A percentile compares a stretch with the other conserved stretches of the same genome.
These are phyloP conservation scores for Calocera viscosa DNA, from an alignment of 768 basidiomycete species.

Conservation along the genomic window DNA sequence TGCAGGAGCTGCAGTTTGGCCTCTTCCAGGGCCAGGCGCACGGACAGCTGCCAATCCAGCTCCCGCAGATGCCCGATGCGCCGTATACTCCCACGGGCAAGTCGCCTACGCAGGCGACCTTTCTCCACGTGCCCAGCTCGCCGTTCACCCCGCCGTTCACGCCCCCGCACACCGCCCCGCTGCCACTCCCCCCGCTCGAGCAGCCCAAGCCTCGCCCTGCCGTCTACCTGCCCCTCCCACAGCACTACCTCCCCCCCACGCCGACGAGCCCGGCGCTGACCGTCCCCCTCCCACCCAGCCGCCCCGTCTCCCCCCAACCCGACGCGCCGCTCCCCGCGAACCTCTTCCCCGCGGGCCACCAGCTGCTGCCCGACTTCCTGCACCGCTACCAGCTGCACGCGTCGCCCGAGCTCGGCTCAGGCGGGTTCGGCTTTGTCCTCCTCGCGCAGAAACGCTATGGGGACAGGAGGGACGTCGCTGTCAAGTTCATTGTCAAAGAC, in stretches of 20 bases:
- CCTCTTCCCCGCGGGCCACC: constrained; percentile 50
- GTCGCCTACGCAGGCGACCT: constrained; percentile 1
- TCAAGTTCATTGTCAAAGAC: constrained; percentile 87
- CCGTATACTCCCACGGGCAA: background rate
- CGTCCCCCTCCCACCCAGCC: background rate
- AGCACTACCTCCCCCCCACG: background rate
- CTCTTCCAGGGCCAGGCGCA: background rate
- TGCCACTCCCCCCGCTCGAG: background rate
- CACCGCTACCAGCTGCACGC: constrained; percentile 50
- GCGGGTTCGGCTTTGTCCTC: constrained; percentile 94
- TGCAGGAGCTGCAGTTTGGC: constrained; percentile 3
- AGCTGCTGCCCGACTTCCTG: constrained; percentile 48
- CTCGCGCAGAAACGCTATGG: constrained; percentile 50
- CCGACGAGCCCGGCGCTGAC: background rate
- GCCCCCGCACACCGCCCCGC: background rate
- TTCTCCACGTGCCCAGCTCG: background rate
- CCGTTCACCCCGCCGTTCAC: background rate
- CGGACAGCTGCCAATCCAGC: background rate
- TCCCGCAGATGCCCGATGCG: background rate
- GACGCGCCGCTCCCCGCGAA: background rate
- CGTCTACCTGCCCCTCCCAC: background rate
- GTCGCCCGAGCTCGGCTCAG: constrained; percentile 57
- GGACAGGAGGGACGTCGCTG: constrained; percentile 61
- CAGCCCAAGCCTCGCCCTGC: background rate
- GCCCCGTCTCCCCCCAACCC: background rate